Evolutionary conservation across 2,329 filamentous ascomycete species (phyloP).

Genomic region (Penicillium sp.): DNA sequence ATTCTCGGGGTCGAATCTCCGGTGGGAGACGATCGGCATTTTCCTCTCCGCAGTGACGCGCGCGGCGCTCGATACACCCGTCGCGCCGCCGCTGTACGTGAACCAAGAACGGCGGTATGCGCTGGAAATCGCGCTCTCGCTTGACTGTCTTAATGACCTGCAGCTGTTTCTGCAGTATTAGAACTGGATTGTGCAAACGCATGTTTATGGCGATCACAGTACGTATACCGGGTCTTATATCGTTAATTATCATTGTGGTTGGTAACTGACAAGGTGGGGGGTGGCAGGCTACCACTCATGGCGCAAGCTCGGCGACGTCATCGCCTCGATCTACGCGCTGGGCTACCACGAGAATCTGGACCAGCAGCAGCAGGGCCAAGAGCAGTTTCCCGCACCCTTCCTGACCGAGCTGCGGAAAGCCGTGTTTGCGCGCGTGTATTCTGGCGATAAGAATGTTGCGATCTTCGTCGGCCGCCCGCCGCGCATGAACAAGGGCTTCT

Average conservation of each 20-base stretch:
- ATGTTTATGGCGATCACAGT: slow-evolving; percentile 53
- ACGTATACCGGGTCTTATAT: too few species aligned
- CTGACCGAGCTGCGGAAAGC: slow-evolving; percentile 45
- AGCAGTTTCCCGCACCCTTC: slow-evolving; percentile 33
- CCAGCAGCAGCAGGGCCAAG: too few species aligned
- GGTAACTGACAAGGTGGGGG: too few species aligned
- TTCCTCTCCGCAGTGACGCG: slow-evolving; percentile 43
- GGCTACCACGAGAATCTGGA: neutral
- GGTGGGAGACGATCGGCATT: slow-evolving; percentile 48
- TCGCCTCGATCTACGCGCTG: slow-evolving; percentile 52
- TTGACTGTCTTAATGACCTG: slow-evolving; percentile 49
- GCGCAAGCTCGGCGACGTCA: slow-evolving; percentile 54
- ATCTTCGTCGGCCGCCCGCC: slow-evolving; percentile 56
- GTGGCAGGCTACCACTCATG: slow-evolving; percentile 55
- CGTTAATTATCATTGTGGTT: too few species aligned
- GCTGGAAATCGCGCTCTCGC: slow-evolving; percentile 42
- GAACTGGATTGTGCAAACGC: slow-evolving; percentile 53
- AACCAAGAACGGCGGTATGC: slow-evolving; percentile 27
- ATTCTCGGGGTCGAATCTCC: slow-evolving; percentile 31
- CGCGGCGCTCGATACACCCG: slow-evolving; percentile 39
- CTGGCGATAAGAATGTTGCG: slow-evolving; percentile 53
- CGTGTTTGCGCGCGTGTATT: slow-evolving; percentile 49
- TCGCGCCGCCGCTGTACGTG: slow-evolving; percentile 24
- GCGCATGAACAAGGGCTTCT: slow-evolving; percentile 48
- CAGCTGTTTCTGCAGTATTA: slow-evolving; percentile 54